These are phyloP conservation scores for Candida ascalaphidarum DNA, from an alignment of 805 yeast genomes.

Conservation along the genomic window DNA sequence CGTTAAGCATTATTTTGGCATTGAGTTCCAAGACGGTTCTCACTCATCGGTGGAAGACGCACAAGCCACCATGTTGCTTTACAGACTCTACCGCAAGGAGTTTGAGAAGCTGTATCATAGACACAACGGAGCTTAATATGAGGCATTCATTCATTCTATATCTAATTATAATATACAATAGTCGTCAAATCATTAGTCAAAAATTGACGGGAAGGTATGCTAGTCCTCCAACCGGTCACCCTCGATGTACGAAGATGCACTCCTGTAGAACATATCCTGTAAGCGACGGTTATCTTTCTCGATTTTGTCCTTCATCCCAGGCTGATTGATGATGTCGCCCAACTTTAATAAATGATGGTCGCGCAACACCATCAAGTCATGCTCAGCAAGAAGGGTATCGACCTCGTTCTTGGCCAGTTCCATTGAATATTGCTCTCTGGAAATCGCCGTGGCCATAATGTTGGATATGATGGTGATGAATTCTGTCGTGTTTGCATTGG, in stretches of 20 bases:
- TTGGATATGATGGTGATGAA: constrained; percentile 18
- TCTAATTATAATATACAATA: too few species aligned
- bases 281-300: constrained; percentile 11
- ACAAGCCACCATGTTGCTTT: constrained; percentile 77
- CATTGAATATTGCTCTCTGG: constrained; percentile 7
- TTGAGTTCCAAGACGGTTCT: constrained; percentile 61
- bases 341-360: background rate
- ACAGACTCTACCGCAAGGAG: constrained; percentile 50
- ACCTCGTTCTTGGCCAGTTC: constrained; percentile 7
- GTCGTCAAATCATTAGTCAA: too few species aligned
- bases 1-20: constrained; percentile 43
- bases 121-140: too few species aligned
- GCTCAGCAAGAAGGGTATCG: constrained; percentile 9
- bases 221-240: constrained; percentile 25
- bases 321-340: constrained; percentile 2
- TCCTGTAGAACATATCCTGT: constrained; percentile 28
- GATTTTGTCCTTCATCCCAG: constrained; percentile 3
- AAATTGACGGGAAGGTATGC: constrained; percentile 2
- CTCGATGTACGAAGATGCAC: constrained; percentile 27
- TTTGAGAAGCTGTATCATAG: constrained; percentile 37
- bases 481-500: constrained; percentile 18
- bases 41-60: constrained; percentile 94
- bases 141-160: too few species aligned
- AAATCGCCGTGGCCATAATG: constrained; percentile 12
- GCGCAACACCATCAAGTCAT: constrained; percentile 6